Base-by-base conservation (phyloP, 768 basidiomycete genomes). In the Hydnum rufescens region DNA sequence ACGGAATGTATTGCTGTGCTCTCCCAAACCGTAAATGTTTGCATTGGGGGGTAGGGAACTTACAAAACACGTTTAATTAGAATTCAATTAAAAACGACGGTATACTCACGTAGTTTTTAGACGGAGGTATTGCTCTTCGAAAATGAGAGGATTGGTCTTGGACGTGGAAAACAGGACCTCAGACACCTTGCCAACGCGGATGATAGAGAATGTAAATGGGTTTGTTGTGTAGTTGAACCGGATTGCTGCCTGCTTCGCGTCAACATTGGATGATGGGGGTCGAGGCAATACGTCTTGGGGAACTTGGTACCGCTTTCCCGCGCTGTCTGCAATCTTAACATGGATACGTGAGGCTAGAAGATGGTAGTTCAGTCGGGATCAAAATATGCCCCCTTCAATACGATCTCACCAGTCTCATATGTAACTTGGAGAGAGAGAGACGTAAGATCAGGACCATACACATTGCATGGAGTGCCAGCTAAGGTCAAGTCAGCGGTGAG, bases 11-110 rank as follows among this genome's bases (percentile, higher is more conserved):
- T 80, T 71, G 3, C 76, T 75, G 61, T 80, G 77, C 57, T 81
- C 80, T n/a, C 83, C 82, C 5, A 85, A 69, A 2, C 84, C 84
- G 60, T 82, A 84, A 52, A 85, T 72, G 62, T 84, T 83, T 26
- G 82, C 73, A 39, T 72, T 62, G 2, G 62, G 51, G 0, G 80
- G 77, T 0, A 86, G 63, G 25, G 44, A 13, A 47, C 44, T 26
- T 13, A 13, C 36, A 39, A 13, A 39, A 39, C 22, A 39, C 22
- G 22, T 1, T 39, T 13, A 39, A 39, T 22, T 39, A 39, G 36
- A 39, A 39, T 39, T 13, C 36, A 39, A 39, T 22, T 39, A 22
- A 13, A 22, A 13, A 39, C n/a, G n/a, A n/a, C n/a, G n/a, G n/a
- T n/a, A n/a, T n/a, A 39, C 36, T 39, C 36, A 39, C 43, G 60